Evolutionary conservation across 2,329 filamentous ascomycete genomes (phyloP).

Genomic region (Botryotinia narcissicola): DNA sequence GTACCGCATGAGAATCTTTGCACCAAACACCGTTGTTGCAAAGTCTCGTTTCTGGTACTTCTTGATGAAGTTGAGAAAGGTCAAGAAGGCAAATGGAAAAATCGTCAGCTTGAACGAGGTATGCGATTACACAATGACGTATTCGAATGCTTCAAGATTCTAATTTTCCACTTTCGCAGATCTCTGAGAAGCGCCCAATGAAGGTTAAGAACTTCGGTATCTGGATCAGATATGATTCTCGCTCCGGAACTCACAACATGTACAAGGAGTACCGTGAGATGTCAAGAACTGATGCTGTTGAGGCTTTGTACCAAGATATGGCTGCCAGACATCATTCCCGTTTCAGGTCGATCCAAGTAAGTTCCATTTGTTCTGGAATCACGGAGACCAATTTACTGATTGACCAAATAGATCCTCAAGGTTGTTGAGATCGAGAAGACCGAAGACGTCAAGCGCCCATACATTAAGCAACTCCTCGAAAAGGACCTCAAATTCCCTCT

Average conservation of each 20-base stretch:
- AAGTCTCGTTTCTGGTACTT: conserved; percentile 99
- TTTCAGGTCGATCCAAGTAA: conserved; percentile 97
- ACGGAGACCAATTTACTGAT: conserved; percentile 20
- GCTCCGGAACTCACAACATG: conserved; percentile 99
- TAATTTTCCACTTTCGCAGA: conserved; percentile 51
- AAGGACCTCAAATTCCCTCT: conserved; percentile 98
- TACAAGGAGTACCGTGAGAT: conserved; percentile 99
- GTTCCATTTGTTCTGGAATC: conserved; percentile 41
- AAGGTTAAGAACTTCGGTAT: conserved; percentile 99
- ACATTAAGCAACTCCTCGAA: conserved; percentile 97
- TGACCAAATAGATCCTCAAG: conserved; percentile 76
- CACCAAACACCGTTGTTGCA: conserved; percentile 94
- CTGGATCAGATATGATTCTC: conserved; percentile 99
- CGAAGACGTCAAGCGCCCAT: conserved; percentile 93
- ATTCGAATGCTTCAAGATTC: conserved; percentile 13
- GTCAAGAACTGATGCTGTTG: conserved; percentile 90
- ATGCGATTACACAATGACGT: conserved; percentile 44
- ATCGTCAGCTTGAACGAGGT: conserved; percentile 96
- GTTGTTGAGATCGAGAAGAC: conserved; percentile 95
- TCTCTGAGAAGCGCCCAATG: conserved; percentile 97
- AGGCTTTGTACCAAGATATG: conserved; percentile 99
- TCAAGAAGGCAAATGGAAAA: conserved; percentile 99
- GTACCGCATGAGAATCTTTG: conserved; percentile 99
- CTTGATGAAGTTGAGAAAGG: conserved; percentile 97
- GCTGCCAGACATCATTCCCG: conserved; percentile 96